These are phyloP conservation scores for Neofusicoccum kwambonambiense DNA, from an alignment of 2,329 filamentous ascomycete genomes.

Conservation along the genomic window DNA sequence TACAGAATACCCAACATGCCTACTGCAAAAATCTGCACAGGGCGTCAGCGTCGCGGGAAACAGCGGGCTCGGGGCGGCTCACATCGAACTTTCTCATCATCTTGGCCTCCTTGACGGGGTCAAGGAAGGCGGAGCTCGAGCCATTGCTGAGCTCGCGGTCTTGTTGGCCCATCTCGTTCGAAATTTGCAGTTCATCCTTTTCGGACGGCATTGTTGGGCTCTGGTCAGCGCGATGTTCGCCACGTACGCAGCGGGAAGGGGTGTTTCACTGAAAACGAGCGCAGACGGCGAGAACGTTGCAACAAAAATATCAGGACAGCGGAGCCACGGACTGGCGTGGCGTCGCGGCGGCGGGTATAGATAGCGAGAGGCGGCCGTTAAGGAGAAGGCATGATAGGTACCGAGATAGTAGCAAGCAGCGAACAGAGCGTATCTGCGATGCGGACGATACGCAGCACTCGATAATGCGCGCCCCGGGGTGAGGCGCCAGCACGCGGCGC, in stretches of 20 bases:
- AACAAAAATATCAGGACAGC: not conserved
- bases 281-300: not conserved
- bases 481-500: not conserved
- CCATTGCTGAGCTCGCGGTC: conserved; percentile 7
- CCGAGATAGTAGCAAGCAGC: not conserved
- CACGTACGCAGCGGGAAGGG: not conserved
- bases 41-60: not conserved
- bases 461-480: not conserved
- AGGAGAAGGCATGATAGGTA: not conserved
- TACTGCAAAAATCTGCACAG: conserved; percentile 6
- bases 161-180: not conserved
- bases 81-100: conserved; percentile 18
- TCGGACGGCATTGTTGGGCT: conserved; percentile 6
- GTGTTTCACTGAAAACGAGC: conserved; percentile 5
- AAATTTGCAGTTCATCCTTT: conserved; percentile 9
- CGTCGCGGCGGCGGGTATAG: not conserved
- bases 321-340: not conserved
- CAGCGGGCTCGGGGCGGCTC: not conserved
- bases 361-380: not conserved
- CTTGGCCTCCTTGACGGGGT: conserved; percentile 14
- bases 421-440: conserved; percentile 7
- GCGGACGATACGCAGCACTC: not conserved
- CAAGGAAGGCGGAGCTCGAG: not conserved
- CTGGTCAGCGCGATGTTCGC: conserved; percentile 1
- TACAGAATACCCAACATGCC: conserved; percentile 17